Percentiles rank a stretch among this genome's conserved stretches.
These are phyloP conservation scores for Pseudoturritis turrita DNA, from an alignment of 345 rosid genomes.

Conservation along the genomic window DNA sequence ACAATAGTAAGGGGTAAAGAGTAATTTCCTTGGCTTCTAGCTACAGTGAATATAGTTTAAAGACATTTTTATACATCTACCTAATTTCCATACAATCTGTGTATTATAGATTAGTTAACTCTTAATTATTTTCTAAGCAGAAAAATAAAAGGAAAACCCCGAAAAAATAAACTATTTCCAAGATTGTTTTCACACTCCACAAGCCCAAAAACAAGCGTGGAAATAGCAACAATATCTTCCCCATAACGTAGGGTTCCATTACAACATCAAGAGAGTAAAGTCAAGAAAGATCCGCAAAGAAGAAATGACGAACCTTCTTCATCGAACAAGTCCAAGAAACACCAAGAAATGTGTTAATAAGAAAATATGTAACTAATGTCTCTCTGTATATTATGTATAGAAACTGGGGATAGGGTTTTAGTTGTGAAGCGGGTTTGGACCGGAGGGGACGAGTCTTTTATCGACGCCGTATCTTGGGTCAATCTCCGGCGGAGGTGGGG, in stretches of 20 bases:
- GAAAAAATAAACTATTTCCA: slow-evolving; percentile 21
- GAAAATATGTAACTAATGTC: not conserved
- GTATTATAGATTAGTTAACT: too few relatives aligned
- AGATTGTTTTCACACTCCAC: slow-evolving; percentile 23
- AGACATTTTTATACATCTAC: too few relatives aligned
- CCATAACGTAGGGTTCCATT: not conserved
- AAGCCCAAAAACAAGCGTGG: slow-evolving; percentile 28
- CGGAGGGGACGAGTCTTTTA: slow-evolving; percentile 84
- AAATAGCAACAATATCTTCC: slow-evolving; percentile 16
- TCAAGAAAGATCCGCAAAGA: not conserved
- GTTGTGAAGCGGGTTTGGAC: slow-evolving; percentile 93
- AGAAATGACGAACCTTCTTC: not conserved
- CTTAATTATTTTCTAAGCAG: not conserved
- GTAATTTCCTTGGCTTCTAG: too few relatives aligned
- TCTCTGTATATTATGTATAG: not conserved
- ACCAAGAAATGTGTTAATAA: not conserved
- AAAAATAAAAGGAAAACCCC: not conserved
- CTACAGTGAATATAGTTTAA: too few relatives aligned
- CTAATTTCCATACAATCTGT: too few relatives aligned
- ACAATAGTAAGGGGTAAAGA: too few relatives aligned
- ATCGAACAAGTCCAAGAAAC: not conserved
- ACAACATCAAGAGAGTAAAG: slow-evolving; percentile 3
- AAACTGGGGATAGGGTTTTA: slow-evolving; percentile 8
- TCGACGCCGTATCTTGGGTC: slow-evolving; percentile 79
- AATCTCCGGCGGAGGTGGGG: slow-evolving; percentile 41